These are phyloP conservation scores for Pseudozyma hubeiensis DNA, from an alignment of 1,284 basidiomycete genomes.

Conservation along the genomic window DNA sequence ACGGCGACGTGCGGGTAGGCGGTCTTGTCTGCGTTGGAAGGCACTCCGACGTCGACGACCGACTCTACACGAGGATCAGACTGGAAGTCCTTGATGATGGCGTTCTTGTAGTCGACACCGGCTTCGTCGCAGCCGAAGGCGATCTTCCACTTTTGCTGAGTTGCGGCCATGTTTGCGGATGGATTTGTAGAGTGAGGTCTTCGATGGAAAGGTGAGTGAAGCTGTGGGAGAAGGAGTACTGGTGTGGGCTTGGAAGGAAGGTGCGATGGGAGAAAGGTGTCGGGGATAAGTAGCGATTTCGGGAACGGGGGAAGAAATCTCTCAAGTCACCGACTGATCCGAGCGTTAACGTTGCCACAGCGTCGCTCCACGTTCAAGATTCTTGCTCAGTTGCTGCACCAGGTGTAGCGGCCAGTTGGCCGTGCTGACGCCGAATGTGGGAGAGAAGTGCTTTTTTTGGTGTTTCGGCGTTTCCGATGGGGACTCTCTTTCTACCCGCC, in stretches of 20 bases:
- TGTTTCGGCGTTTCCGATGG: slow-evolving; percentile 12
- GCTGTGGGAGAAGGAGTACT: background rate
- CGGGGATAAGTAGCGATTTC: too few species aligned
- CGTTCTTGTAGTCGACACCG: slow-evolving; percentile 62
- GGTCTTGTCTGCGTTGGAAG: slow-evolving; percentile 64
- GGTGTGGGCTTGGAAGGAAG: background rate
- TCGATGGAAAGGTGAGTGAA: background rate
- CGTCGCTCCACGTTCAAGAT: background rate
- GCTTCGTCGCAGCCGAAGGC: slow-evolving; percentile 55
- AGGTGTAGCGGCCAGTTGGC: too few species aligned
- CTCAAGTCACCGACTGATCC: slow-evolving; percentile 19
- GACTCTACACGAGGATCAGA: slow-evolving; percentile 54
- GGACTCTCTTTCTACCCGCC: background rate
- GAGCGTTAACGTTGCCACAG: slow-evolving; percentile 25
- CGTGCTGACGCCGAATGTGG: too few species aligned
- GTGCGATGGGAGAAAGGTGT: background rate
- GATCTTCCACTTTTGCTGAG: slow-evolving; percentile 52
- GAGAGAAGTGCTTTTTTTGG: background rate
- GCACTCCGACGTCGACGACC: slow-evolving; percentile 59
- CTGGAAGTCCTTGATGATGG: slow-evolving; percentile 54
- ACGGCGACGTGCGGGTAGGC: slow-evolving; percentile 71
- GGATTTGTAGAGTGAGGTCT: background rate
- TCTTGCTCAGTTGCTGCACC: background rate
- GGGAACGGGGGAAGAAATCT: background rate
- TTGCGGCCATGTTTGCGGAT: slow-evolving; percentile 19